These are phyloP conservation scores for Triglochin maritima DNA, from an alignment of 106 monocot genomes.

Conservation along the genomic window DNA sequence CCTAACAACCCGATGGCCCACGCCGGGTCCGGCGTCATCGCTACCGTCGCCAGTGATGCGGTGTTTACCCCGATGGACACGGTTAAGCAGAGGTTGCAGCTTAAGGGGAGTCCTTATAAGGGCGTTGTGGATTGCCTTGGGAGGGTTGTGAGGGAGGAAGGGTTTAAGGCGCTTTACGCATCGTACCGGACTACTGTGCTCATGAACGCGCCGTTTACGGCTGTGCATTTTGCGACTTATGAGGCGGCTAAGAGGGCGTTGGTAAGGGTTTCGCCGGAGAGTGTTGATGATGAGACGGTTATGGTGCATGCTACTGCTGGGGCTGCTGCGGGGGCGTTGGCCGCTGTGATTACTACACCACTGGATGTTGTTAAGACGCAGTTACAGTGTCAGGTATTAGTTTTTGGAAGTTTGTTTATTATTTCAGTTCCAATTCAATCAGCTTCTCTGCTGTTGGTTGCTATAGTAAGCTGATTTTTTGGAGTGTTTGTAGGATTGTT, in stretches of 20 bases:
- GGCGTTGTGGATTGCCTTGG: conserved; percentile 55
- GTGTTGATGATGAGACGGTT: conserved; percentile 32
- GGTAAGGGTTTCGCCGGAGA: conserved; percentile 33
- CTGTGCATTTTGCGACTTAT: conserved; percentile 74
- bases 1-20: conserved; percentile 28
- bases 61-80: conserved; percentile 82
- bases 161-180: conserved; percentile 47
- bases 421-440: too few species aligned
- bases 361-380: conserved; percentile 82
- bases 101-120: conserved; percentile 54
- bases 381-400: conserved; percentile 72
- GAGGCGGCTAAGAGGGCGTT: conserved; percentile 66
- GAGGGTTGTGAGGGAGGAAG: conserved; percentile 63
- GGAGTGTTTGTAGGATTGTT: too few species aligned
- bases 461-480: too few species aligned
- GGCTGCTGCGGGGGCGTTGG: conserved; percentile 63
- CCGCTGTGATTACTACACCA: conserved; percentile 57
- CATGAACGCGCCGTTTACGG: conserved; percentile 87
- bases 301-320: conserved; percentile 74
- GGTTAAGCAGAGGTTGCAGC: conserved; percentile 82
- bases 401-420: too few species aligned
- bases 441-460: too few species aligned
- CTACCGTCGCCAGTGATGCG: conserved; percentile 65
- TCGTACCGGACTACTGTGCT: conserved; percentile 70
- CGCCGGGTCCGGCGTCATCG: conserved; percentile 58